Conservation (phyloP, 768 basidiomycete genomes). For the Leccinum boreale region DNA sequence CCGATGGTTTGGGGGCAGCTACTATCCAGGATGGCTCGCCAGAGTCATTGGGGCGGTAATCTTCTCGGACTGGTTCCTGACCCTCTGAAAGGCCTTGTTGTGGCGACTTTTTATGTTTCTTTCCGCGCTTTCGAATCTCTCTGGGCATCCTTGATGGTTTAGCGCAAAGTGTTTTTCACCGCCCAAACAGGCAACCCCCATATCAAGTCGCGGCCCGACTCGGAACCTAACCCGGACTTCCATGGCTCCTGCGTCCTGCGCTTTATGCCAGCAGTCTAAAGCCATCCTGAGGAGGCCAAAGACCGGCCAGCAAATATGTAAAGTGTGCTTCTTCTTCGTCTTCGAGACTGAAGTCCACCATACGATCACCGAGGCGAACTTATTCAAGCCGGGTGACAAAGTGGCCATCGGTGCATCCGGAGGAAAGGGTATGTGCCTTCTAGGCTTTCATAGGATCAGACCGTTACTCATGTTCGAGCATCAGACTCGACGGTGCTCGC, state of each 20-base stretch:
- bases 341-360: conserved; percentile 99
- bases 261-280: conserved; percentile 67
- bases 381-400: conserved; percentile 87
- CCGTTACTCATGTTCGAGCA: background rate
- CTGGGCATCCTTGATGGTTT: conserved; percentile 51
- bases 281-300: conserved; percentile 95
- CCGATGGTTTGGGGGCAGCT: conserved; percentile 36
- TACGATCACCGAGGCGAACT: conserved; percentile 77
- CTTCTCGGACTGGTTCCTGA: conserved; percentile 1
- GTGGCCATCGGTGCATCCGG: conserved; percentile 98
- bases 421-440: conserved; percentile 73
- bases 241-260: conserved; percentile 83
- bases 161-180: background rate
- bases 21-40: conserved; percentile 73
- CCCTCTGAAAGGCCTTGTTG: conserved; percentile 15
- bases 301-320: conserved; percentile 96
- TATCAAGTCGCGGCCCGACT: background rate
- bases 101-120: conserved; percentile 60
- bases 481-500: conserved; percentile 97
- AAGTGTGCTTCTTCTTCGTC: conserved; percentile 92
- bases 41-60: conserved; percentile 6
- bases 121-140: conserved; percentile 73
- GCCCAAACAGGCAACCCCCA: conserved; percentile 9
- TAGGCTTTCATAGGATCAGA: background rate
- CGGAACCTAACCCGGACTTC: background rate